phyloP scores from a whole-genome alignment of 345 rosid genomes.

The Eucalyptus sp. region DNA sequence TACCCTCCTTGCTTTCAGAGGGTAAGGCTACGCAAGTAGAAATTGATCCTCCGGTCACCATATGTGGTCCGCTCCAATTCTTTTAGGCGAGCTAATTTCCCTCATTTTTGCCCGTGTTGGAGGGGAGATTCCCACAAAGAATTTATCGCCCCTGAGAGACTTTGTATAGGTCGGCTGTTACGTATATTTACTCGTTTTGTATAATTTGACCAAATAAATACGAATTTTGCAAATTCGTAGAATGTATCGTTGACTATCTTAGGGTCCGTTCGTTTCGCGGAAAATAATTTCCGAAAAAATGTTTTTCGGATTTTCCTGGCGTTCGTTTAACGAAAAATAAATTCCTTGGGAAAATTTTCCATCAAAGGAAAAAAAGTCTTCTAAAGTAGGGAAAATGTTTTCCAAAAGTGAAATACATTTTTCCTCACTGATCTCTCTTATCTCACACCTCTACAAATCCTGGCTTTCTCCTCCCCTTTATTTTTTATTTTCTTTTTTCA shows the following conservation, averaged over 20 bases:
- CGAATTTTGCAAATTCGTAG: not conserved
- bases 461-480: too few species aligned
- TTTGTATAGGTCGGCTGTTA: not conserved
- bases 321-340: too few species aligned
- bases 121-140: not conserved
- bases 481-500: too few species aligned
- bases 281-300: too few species aligned
- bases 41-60: slow-evolving; percentile 52
- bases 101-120: not conserved
- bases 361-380: too few species aligned
- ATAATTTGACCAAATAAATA: not conserved
- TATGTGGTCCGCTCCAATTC: slow-evolving; percentile 66
- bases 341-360: too few species aligned
- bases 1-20: slow-evolving; percentile 45
- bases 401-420: too few species aligned
- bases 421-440: too few species aligned
- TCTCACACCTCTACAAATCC: too few species aligned
- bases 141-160: not conserved
- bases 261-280: too few species aligned
- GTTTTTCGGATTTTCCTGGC: too few species aligned
- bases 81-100: slow-evolving; percentile 11
- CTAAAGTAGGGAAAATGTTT: too few species aligned
- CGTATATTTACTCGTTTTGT: not conserved
- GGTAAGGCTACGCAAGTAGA: slow-evolving; percentile 64
- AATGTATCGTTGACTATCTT: not conserved